Conservation (phyloP, 768 basidiomycete genomes). For the Amylocystis lapponica region DNA sequence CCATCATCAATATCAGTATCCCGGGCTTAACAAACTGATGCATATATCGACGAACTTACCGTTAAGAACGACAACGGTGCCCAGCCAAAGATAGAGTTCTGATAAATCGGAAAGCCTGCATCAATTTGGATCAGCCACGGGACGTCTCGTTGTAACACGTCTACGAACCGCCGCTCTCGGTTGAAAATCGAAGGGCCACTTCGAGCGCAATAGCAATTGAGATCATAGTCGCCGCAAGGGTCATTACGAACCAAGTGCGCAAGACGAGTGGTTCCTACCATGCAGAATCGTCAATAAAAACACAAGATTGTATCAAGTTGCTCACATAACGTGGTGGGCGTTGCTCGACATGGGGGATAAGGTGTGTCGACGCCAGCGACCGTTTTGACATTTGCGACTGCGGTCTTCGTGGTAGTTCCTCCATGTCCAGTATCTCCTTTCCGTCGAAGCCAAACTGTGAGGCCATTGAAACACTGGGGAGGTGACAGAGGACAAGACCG, state of each 20-base stretch:
- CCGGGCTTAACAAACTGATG: no score
- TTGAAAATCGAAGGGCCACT: conserved; percentile 38
- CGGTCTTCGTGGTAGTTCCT: no score
- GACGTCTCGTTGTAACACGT: background rate
- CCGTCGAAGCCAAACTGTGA: no score
- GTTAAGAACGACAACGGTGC: conserved; percentile 41
- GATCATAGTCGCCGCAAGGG: conserved; percentile 31
- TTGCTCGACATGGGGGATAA: no score
- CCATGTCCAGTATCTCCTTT: no score
- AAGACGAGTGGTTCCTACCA: background rate
- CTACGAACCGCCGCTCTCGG: conserved; percentile 35
- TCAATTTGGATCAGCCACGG: no score
- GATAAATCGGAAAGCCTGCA: conserved; percentile 49
- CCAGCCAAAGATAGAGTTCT: conserved; percentile 42
- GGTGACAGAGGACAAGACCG: no score
- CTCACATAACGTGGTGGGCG: background rate
- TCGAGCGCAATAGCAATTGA: conserved; percentile 43
- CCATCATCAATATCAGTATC: background rate
- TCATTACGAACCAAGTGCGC: background rate
- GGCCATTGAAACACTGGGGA: no score
- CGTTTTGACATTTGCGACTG: no score
- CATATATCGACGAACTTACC: conserved; percentile 28
- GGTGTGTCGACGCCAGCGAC: no score
- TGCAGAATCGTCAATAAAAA: background rate
- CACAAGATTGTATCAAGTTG: background rate